Conservation (phyloP, 306 rosid species). For the Morella rubra region DNA sequence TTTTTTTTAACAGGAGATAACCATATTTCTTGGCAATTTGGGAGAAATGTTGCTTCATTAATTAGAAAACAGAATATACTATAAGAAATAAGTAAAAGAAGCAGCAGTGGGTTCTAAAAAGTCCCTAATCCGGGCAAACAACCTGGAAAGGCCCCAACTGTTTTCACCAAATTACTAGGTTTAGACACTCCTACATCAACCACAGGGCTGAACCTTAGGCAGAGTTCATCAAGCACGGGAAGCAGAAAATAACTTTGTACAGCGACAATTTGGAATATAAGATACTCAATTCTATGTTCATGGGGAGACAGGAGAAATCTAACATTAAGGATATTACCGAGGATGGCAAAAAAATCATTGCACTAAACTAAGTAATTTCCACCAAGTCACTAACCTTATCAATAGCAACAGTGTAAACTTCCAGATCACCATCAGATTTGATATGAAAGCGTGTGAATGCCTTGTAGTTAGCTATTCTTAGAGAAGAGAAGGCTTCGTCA, state of each 20-base stretch:
- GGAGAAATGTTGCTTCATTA: background rate
- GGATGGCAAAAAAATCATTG: background rate
- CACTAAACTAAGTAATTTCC: background rate
- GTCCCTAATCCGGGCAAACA: background rate
- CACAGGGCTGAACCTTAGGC: background rate
- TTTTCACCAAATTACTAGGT: background rate
- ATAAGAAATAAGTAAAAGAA: background rate
- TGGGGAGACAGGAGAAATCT: background rate
- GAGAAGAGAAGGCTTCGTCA: slow-evolving; percentile 96
- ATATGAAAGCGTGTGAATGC: slow-evolving; percentile 89
- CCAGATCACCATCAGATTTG: slow-evolving; percentile 69
- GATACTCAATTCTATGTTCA: background rate
- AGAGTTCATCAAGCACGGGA: background rate
- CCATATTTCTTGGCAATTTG: background rate
- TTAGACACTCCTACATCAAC: background rate
- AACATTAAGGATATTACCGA: background rate
- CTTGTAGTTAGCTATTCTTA: slow-evolving; percentile 91
- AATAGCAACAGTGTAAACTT: slow-evolving; percentile 91
- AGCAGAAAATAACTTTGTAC: background rate
- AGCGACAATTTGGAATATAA: background rate
- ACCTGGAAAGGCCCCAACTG: background rate
- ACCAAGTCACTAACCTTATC: slow-evolving; percentile 63
- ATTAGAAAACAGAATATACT: background rate
- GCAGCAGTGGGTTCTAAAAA: background rate
- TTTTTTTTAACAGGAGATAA: too few relatives aligned